A percentile compares a stretch with the other conserved stretches of the same genome.
Conservation (phyloP, 164 flowering plant genomes). For the Kingdonia uniflora region DNA sequence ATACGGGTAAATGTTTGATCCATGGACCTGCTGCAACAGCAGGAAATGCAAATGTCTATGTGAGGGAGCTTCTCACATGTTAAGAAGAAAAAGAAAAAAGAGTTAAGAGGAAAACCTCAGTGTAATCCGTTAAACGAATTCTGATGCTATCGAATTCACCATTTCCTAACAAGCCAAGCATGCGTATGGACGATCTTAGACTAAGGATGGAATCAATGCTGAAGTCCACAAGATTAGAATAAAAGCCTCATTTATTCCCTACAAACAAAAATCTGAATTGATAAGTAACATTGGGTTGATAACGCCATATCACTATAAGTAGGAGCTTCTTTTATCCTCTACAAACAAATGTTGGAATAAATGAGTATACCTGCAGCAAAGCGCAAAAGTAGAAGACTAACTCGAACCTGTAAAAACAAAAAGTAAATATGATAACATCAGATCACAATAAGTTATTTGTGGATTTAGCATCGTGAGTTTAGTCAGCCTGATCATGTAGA, state of each 20-base stretch:
- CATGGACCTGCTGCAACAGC: too few relatives aligned
- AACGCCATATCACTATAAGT: too few relatives aligned
- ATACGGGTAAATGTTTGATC: too few relatives aligned
- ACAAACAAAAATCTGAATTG: conserved; percentile 5
- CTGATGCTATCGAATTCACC: conserved; percentile 19
- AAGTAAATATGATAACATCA: too few relatives aligned
- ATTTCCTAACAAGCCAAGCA: conserved; percentile 12
- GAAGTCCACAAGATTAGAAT: conserved; percentile 36
- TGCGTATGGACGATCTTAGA: conserved; percentile 14
- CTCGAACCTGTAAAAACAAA: conserved; percentile 59
- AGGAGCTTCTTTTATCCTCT: too few relatives aligned
- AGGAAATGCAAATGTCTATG: too few relatives aligned
- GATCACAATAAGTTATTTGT: too few relatives aligned
- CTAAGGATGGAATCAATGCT: conserved; percentile 24
- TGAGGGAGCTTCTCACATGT: too few relatives aligned
- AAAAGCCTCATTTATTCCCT: conserved; percentile 44
- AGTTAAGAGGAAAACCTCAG: conserved; percentile 32
- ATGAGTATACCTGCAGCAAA: conserved; percentile 50
- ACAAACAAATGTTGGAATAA: too few relatives aligned
- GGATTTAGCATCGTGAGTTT: too few relatives aligned
- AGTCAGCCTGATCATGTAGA: too few relatives aligned
- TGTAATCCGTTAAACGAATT: conserved; percentile 52
- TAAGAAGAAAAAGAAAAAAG: neutral
- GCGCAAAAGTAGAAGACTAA: conserved; percentile 52
- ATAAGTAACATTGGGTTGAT: neutral